A percentile compares a stretch with the other conserved stretches of the same genome.
These are phyloP conservation scores for Croton laevigatus DNA, from an alignment of 441 rosid species.

Conservation along the genomic window DNA sequence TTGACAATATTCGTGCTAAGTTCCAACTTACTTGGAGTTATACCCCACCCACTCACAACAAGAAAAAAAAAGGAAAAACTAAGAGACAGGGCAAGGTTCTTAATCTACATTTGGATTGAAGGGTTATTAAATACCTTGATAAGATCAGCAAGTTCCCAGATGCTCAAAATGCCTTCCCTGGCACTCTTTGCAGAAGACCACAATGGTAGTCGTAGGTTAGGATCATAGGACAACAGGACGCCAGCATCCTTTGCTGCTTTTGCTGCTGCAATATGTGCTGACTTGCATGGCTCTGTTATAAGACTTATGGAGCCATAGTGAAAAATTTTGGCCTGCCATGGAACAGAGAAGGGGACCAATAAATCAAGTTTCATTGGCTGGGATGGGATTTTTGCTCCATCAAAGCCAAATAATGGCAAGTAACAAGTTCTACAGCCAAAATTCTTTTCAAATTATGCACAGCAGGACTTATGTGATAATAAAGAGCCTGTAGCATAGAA, in stretches of 20 bases:
- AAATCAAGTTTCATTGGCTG: conserved; percentile 2
- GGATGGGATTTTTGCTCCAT: conserved; percentile 4
- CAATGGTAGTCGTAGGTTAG: conserved; percentile 87
- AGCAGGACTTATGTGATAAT: background rate
- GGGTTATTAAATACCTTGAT: conserved; percentile 49
- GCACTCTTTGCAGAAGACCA: conserved; percentile 89
- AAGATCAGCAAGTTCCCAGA: conserved; percentile 88
- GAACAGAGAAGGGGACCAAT: conserved; percentile 4
- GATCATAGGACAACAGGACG: conserved; percentile 79
- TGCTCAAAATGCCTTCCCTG: conserved; percentile 73
- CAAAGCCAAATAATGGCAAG: background rate
- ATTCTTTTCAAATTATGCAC: background rate
- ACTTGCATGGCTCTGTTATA: conserved; percentile 90
- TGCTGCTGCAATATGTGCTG: conserved; percentile 88
- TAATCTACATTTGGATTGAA: background rate
- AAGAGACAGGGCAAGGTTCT: background rate
- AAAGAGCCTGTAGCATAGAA: background rate
- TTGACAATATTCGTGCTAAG: background rate
- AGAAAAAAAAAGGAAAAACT: too few relatives aligned
- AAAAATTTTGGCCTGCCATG: conserved; percentile 75
- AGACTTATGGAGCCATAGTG: conserved; percentile 96
- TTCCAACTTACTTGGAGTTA: too few relatives aligned
- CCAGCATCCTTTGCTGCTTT: conserved; percentile 94
- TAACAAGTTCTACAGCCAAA: background rate
- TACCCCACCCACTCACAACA: too few relatives aligned